Percentiles rank a stretch among this genome's conserved stretches.
These are phyloP conservation scores for Solanum rostratum DNA, from an alignment of 257 asterid species.

Conservation along the genomic window DNA sequence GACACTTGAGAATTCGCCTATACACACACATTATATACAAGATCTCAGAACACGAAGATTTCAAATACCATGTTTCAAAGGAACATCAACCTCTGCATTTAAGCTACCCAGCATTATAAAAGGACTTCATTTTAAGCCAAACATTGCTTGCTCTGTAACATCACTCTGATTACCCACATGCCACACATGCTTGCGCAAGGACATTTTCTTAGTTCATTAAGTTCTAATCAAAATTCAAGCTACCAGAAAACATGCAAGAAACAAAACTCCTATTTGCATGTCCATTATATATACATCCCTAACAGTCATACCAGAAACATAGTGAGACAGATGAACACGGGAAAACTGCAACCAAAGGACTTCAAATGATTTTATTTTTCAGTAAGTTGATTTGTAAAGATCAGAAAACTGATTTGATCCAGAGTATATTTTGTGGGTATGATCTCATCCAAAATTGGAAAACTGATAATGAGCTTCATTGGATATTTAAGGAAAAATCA, in stretches of 20 bases:
- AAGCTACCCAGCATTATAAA: background rate
- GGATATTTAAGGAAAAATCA: background rate
- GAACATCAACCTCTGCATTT: background rate
- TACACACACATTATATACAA: background rate
- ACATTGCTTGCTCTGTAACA: background rate
- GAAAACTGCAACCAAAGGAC: background rate
- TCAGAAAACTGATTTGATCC: background rate
- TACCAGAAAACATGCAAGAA: background rate
- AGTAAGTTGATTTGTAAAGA: background rate
- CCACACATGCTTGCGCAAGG: background rate
- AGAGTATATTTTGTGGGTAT: background rate
- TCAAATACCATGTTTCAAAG: background rate
- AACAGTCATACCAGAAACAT: background rate
- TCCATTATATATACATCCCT: background rate
- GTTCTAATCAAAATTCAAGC: background rate
- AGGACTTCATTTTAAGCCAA: background rate
- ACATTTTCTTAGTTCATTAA: background rate
- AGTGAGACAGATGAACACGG: background rate
- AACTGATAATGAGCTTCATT: background rate
- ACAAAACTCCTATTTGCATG: background rate
- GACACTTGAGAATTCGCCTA: background rate
- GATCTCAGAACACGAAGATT: background rate
- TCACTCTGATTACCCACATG: background rate
- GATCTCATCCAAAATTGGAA: background rate
- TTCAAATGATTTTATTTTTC: background rate